Conservation (phyloP, 345 rosid genomes). For the Brassica cretica region DNA sequence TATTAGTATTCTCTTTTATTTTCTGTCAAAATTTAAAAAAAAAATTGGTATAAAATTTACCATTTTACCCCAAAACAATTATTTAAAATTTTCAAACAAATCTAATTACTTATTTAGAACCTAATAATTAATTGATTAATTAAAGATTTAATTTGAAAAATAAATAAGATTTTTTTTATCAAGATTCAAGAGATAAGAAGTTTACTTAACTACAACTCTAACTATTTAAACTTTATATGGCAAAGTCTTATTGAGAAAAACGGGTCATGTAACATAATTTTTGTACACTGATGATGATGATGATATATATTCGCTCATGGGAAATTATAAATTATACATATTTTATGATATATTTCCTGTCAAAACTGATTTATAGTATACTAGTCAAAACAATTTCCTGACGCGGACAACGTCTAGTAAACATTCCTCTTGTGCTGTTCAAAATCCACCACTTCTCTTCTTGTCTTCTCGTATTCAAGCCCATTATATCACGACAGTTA, state of each 20-base stretch:
- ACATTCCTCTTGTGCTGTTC: conserved; percentile 35
- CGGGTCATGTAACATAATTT: neutral
- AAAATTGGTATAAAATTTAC: too few species aligned
- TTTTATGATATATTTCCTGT: conserved; percentile 5
- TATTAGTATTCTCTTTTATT: too few species aligned
- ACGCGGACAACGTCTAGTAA: conserved; percentile 39
- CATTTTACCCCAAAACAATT: too few species aligned
- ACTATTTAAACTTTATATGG: neutral
- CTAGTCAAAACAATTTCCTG: conserved; percentile 9
- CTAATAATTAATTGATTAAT: neutral
- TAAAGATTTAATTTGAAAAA: neutral
- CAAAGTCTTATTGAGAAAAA: neutral
- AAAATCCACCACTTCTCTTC: conserved; percentile 32
- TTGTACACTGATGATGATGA: neutral
- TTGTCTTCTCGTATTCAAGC: conserved; percentile 37
- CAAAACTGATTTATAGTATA: conserved; percentile 21
- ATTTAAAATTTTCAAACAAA: neutral
- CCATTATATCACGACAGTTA: conserved; percentile 34
- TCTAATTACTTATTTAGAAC: neutral
- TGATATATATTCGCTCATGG: neutral
- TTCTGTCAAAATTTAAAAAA: too few species aligned
- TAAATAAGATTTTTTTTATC: neutral
- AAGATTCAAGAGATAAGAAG: neutral
- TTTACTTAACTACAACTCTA: neutral
- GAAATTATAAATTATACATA: neutral